Evolutionary conservation across 73 alveolate genomes (phyloP), one percentile per base, ranked within the genome.

Genomic region (Stentor coeruleus): DNA sequence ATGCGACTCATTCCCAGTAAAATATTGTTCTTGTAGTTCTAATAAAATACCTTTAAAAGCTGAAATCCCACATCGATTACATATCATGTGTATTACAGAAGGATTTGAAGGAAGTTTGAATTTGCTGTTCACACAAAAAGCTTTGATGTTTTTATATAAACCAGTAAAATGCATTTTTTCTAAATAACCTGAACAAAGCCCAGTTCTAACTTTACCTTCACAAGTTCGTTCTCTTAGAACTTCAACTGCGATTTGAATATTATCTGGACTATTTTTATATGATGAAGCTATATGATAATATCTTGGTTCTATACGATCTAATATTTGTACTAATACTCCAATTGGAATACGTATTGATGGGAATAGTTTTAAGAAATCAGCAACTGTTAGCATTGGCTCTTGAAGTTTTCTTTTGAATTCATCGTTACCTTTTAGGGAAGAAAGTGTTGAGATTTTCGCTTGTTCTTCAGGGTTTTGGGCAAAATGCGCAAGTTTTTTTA

Each of bases 181-280:
- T 20, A 66, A 66, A 2, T 26, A 66, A 2, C 79, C 79, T 33
- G 79, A 66, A 31, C 79, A 66, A 66, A 66, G 79, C 42, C 79
- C 79, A 20, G 79, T 66, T 40, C 79, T 66, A 31, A 33, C 33
- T 33, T 66, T 66, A 20, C 79, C 79, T 66, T 66, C 79, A 66
- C 79, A 20, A 0, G 79, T 66, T 2, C 79, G n/a, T 20, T 66
- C 40, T 2, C 79, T 66, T 33, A 31, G n/a, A 11, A 66, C 79
- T 1, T 66, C 79, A 2, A 66, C 79, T 26, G 79, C 79, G 37
- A 66, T 66, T 11, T 66, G 79, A 66, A 66, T 33, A 15, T 20
- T 66, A 20, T 20, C 14, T 26, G n/a, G n/a, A 66, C 37, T 20
- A 3, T 28, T 1, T 2, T 66, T 20, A 14, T 37, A 20, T 26